These are phyloP conservation scores for Kregervanrija pseudodelftensis DNA, from an alignment of 805 yeast species.

Conservation along the genomic window DNA sequence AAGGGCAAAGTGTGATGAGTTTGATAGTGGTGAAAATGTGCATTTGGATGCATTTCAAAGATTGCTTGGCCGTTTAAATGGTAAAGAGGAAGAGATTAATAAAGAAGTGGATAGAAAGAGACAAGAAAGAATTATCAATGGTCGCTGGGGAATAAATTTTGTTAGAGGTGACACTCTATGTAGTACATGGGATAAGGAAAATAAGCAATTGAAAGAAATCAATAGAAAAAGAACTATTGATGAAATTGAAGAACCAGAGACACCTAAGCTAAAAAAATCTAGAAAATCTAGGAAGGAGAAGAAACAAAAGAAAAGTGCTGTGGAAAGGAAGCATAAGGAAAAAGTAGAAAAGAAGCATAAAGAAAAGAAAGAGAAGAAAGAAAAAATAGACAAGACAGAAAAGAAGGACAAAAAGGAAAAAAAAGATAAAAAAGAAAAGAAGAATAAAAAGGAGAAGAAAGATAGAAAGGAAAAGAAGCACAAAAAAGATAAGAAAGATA, in stretches of 20 bases:
- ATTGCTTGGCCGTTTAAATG: slow-evolving; percentile 81
- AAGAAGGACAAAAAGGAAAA: slow-evolving; percentile 11
- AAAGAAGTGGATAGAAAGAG: slow-evolving; percentile 64
- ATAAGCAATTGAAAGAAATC: slow-evolving; percentile 26
- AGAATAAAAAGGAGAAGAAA: slow-evolving; percentile 20
- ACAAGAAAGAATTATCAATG: slow-evolving; percentile 64
- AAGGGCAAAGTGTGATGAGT: slow-evolving; percentile 50
- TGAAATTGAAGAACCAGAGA: slow-evolving; percentile 14
- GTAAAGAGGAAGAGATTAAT: slow-evolving; percentile 62
- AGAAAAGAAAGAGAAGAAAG: slow-evolving; percentile 9
- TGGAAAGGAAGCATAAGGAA: slow-evolving; percentile 8
- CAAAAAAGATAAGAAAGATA: slow-evolving; percentile 24
- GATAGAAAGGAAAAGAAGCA: slow-evolving; percentile 21
- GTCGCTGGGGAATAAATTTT: slow-evolving; percentile 84
- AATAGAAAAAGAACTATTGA: slow-evolving; percentile 14
- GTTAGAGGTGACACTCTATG: slow-evolving; percentile 76
- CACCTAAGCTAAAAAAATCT: slow-evolving; percentile 11
- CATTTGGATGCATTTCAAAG: slow-evolving; percentile 93
- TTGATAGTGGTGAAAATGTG: slow-evolving; percentile 76
- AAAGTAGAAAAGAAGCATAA: slow-evolving; percentile 4
- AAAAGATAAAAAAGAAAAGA: slow-evolving; percentile 22
- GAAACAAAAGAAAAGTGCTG: slow-evolving; percentile 16
- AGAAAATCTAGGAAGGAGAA: slow-evolving; percentile 17
- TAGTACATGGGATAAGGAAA: slow-evolving; percentile 75
- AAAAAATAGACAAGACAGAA: slow-evolving; percentile 18